A percentile compares a stretch with the other conserved stretches of the same genome.
Evolutionary conservation across 2,329 filamentous ascomycete genomes (phyloP).

Genomic region (Colletotrichum falcatum): DNA sequence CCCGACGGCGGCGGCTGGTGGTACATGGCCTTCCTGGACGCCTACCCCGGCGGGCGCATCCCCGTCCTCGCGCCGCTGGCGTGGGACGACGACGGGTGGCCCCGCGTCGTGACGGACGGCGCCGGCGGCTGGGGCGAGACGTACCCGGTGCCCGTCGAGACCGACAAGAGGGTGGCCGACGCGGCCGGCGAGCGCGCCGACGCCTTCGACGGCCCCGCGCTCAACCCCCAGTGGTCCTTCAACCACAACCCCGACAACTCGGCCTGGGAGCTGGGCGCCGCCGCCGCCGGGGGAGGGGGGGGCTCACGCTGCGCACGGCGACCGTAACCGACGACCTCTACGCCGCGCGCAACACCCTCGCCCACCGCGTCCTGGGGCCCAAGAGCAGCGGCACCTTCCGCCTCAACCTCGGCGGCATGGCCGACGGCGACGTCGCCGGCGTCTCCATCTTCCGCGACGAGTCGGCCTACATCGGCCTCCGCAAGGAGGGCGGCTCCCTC

Average conservation of each 20-base stretch:
- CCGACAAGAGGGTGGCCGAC: slow-evolving; percentile 11
- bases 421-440: slow-evolving; percentile 63
- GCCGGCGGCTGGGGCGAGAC: slow-evolving; percentile 58
- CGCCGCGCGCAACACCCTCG: slow-evolving; percentile 58
- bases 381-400: slow-evolving; percentile 60
- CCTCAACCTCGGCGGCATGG: slow-evolving; percentile 61
- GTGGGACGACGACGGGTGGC: slow-evolving; percentile 61
- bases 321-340: slow-evolving; percentile 64
- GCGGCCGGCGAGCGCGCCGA: slow-evolving; percentile 36
- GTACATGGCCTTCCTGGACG: slow-evolving; percentile 67
- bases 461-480: slow-evolving; percentile 65
- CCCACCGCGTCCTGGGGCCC: slow-evolving; percentile 60
- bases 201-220: slow-evolving; percentile 47
- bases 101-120: slow-evolving; percentile 52
- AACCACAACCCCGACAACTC: slow-evolving; percentile 69
- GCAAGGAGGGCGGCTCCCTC: slow-evolving; percentile 42
- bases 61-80: slow-evolving; percentile 67
- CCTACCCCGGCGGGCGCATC: slow-evolving; percentile 67
- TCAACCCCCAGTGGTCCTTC: slow-evolving; percentile 67
- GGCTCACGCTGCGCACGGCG: slow-evolving; percentile 58
- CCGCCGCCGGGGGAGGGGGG: no score
- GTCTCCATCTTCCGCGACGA: slow-evolving; percentile 64
- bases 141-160: slow-evolving; percentile 51
- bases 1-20: slow-evolving; percentile 66
- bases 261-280: slow-evolving; percentile 57